These are phyloP conservation scores for Chaetomium cochliodes DNA, from an alignment of 495 filamentous ascomycete genomes.

Conservation along the genomic window DNA sequence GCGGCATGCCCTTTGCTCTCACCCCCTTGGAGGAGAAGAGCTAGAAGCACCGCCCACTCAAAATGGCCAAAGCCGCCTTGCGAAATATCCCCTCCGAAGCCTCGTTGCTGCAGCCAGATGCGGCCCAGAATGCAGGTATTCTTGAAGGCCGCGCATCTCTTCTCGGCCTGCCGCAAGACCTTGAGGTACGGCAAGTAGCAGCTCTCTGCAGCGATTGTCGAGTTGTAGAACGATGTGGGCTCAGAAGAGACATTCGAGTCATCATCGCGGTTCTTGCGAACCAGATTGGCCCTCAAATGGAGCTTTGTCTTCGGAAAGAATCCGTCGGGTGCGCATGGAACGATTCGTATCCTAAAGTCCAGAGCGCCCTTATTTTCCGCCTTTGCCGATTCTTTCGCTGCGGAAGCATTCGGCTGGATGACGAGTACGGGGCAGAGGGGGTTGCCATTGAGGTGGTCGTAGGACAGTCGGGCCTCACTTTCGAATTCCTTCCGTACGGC, in stretches of 20 bases:
- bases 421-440: conserved; percentile 70
- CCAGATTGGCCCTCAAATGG: conserved; percentile 64
- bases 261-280: conserved; percentile 53
- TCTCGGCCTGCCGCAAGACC: conserved; percentile 61
- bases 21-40: conserved; percentile 76
- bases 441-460: conserved; percentile 72
- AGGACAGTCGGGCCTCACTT: conserved; percentile 57
- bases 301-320: conserved; percentile 69
- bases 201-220: conserved; percentile 75
- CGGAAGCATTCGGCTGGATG: conserved; percentile 38
- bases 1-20: conserved; percentile 56
- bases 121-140: conserved; percentile 84
- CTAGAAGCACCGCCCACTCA: conserved; percentile 77
- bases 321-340: conserved; percentile 64
- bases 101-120: conserved; percentile 86
- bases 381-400: conserved; percentile 16
- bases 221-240: conserved; percentile 86
- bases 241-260: conserved; percentile 38
- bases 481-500: conserved; percentile 59
- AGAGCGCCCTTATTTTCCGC: conserved; percentile 26
- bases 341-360: conserved; percentile 68
- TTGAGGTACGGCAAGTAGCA: conserved; percentile 70
- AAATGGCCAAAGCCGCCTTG: conserved; percentile 91
- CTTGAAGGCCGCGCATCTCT: conserved; percentile 66
- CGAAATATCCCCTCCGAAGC: conserved; percentile 63